Percentiles rank a stretch among this genome's conserved stretches.
Conservation (phyloP, 441 rosid species). For the Cnidoscolus chayamansa region DNA sequence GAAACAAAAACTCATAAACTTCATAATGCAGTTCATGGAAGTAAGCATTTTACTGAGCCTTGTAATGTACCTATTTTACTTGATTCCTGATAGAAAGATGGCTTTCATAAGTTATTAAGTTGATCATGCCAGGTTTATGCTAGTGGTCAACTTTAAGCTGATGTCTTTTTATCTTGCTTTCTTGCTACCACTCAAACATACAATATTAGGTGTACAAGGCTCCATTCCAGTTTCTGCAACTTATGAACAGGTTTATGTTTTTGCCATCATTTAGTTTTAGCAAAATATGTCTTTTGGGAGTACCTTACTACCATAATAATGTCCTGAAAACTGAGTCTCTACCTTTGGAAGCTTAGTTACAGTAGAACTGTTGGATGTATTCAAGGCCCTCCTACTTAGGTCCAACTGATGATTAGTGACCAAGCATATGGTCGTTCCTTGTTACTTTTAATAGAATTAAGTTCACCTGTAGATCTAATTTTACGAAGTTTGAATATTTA, state of each 20-base stretch:
- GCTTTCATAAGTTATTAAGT: background rate
- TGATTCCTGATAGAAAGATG: background rate
- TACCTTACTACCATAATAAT: no score
- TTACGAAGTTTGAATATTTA: no score
- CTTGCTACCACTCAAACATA: background rate
- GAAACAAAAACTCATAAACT: conserved; percentile 89
- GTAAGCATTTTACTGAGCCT: conserved; percentile 43
- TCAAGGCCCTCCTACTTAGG: background rate
- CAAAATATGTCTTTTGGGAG: background rate
- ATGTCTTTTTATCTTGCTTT: background rate
- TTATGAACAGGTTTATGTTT: background rate
- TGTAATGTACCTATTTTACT: background rate
- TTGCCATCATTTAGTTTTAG: background rate
- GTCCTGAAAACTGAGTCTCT: no score
- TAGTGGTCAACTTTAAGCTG: no score
- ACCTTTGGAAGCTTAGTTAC: no score
- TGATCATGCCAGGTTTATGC: no score
- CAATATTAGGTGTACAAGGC: background rate
- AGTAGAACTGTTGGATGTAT: background rate
- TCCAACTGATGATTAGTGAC: background rate
- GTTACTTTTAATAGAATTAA: background rate
- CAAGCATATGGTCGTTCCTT: background rate
- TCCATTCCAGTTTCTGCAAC: background rate
- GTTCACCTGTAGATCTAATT: background rate
- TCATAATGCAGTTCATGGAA: conserved; percentile 95